Evolutionary conservation across 2,329 filamentous ascomycete genomes (phyloP).

Genomic region (Aspergillus carbonarius): DNA sequence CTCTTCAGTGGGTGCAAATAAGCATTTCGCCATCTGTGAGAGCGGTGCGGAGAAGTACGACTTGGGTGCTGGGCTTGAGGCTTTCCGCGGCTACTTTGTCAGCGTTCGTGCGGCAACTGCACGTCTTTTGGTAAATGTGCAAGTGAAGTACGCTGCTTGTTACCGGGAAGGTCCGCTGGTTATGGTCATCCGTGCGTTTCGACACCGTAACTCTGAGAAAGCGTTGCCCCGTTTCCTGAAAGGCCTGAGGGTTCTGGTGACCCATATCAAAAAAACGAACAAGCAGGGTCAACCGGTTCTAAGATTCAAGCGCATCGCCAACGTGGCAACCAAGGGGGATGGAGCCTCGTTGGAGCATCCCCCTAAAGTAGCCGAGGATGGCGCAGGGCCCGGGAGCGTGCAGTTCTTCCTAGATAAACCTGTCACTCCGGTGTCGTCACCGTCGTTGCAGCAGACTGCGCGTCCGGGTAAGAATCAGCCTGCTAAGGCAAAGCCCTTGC

Average conservation of each 20-base stretch:
- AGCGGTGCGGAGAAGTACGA: conserved; percentile 33
- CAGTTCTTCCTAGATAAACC: conserved; percentile 52
- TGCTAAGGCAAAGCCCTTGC: conserved; percentile 30
- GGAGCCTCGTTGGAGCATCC: conserved; percentile 34
- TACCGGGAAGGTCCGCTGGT: conserved; percentile 50
- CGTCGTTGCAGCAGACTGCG: conserved; percentile 4
- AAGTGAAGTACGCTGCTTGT: conserved; percentile 61
- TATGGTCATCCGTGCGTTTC: conserved; percentile 36
- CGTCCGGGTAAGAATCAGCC: conserved; percentile 31
- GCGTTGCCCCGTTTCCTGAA: conserved; percentile 38
- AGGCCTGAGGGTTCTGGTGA: conserved; percentile 41
- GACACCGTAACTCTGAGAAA: no score
- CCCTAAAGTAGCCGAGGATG: conserved; percentile 37
- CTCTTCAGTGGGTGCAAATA: conserved; percentile 53
- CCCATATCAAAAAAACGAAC: conserved; percentile 41
- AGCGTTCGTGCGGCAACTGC: conserved; percentile 60
- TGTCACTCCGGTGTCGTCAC: conserved; percentile 13
- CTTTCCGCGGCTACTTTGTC: conserved; percentile 61
- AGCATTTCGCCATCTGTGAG: conserved; percentile 48
- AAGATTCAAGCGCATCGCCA: conserved; percentile 48
- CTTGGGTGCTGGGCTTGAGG: conserved; percentile 55
- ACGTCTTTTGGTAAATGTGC: conserved; percentile 61
- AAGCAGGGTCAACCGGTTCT: conserved; percentile 33
- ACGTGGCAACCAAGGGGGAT: conserved; percentile 44
- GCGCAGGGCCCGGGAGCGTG: conserved; percentile 54